Conservation (phyloP, 2,329 filamentous ascomycete species). For the Karstenula rhodostoma region DNA sequence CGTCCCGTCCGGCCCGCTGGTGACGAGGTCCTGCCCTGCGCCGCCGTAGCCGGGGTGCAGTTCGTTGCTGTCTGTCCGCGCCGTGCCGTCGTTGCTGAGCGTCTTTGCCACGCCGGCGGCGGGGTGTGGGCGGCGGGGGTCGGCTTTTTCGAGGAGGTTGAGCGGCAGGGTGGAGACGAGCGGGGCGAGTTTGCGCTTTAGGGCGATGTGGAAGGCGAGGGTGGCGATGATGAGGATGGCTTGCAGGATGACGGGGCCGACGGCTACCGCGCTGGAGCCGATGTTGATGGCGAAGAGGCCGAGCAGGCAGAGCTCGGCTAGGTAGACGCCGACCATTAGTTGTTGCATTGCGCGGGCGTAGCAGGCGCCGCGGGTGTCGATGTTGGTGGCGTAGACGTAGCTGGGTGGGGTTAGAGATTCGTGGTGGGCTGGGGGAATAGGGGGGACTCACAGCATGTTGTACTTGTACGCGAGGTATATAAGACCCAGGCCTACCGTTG, state of each 20-base stretch:
- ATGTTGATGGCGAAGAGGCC: constrained; percentile 14
- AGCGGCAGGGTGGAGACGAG: background rate
- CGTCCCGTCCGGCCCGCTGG: background rate
- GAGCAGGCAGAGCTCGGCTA: constrained; percentile 6
- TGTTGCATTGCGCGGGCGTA: constrained; percentile 11
- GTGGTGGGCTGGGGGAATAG: background rate
- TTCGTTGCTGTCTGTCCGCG: background rate
- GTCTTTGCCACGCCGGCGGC: background rate
- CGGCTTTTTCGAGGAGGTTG: constrained; percentile 4
- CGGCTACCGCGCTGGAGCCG: constrained; percentile 8
- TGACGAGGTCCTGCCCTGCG: background rate
- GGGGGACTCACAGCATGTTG: constrained; percentile 11
- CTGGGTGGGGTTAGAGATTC: background rate
- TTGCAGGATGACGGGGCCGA: constrained; percentile 9
- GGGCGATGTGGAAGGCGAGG: constrained; percentile 3
- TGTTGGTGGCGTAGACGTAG: constrained; percentile 2
- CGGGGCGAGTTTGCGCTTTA: constrained; percentile 1
- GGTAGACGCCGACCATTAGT: constrained; percentile 11
- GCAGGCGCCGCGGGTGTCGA: constrained; percentile 10
- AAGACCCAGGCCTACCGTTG: constrained; percentile 8
- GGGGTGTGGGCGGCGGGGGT: background rate
- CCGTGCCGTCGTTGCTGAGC: background rate
- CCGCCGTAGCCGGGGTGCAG: constrained; percentile 12
- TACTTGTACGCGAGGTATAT: constrained; percentile 12
- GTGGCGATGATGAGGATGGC: constrained; percentile 8